Evolutionary conservation across 345 rosid species (phyloP).

Genomic region (Clarkia xantiana): DNA sequence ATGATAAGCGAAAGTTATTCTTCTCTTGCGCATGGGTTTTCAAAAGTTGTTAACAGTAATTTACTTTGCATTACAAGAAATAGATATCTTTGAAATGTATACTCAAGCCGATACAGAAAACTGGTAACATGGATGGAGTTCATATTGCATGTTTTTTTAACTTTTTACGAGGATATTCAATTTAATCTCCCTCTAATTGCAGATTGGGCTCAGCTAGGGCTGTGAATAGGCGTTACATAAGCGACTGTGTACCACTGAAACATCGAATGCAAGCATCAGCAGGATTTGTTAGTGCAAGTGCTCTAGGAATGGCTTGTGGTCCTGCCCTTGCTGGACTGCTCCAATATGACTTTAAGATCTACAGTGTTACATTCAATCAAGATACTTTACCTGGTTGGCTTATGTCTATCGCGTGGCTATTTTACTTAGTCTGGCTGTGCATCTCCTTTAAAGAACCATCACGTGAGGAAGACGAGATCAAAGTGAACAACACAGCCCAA

Average conservation of each 20-base stretch:
- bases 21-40: too few species aligned
- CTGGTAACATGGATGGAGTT: too few species aligned
- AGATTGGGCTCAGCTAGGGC: conserved; percentile 99
- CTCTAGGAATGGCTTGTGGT: conserved; percentile 99
- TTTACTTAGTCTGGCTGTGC: conserved; percentile 76
- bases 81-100: too few species aligned
- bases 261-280: conserved; percentile 97
- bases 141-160: too few species aligned
- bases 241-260: conserved; percentile 86
- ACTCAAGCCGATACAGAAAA: too few species aligned
- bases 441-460: conserved; percentile 79
- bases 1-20: too few species aligned
- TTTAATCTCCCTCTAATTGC: conserved; percentile 11
- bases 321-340: conserved; percentile 96
- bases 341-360: conserved; percentile 64
- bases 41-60: too few species aligned
- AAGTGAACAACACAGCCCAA: conserved; percentile 17
- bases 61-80: too few species aligned
- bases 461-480: conserved; percentile 34
- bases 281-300: conserved; percentile 99
- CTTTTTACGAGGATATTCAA: neutral
- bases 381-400: conserved; percentile 96
- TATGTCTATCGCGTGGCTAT: conserved; percentile 84
- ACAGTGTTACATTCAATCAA: conserved; percentile 67
- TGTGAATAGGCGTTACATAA: conserved; percentile 92